These are phyloP conservation scores for Penicillium fimorum DNA, from an alignment of 495 filamentous ascomycete species.

Conservation along the genomic window DNA sequence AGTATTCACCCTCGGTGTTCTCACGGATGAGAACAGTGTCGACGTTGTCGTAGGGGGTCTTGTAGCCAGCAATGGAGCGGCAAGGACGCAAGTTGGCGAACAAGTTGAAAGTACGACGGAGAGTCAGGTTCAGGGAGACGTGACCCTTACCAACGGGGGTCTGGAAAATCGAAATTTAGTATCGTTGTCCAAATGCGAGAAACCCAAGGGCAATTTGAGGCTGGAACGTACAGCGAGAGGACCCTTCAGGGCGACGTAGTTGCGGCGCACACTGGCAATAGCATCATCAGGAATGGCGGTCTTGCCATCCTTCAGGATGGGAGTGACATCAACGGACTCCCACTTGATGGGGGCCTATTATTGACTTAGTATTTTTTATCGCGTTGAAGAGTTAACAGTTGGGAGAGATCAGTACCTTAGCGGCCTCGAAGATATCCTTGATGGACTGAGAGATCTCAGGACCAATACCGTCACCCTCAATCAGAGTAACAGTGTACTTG, in stretches of 20 bases:
- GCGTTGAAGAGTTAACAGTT: conserved; percentile 10
- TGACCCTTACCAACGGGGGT: conserved; percentile 98
- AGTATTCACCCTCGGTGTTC: conserved; percentile 99
- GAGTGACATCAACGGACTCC: conserved; percentile 96
- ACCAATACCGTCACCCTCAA: conserved; percentile 98
- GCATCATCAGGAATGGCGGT: conserved; percentile 88
- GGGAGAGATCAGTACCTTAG: conserved; percentile 61
- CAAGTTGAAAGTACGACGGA: conserved; percentile 98
- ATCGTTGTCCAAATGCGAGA: conserved; percentile 6
- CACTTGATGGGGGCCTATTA: conserved; percentile 88
- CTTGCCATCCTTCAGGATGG: conserved; percentile 86
- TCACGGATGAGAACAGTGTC: conserved; percentile 98
- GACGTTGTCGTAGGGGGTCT: conserved; percentile 97
- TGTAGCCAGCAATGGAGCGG: conserved; percentile 93
- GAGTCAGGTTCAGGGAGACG: conserved; percentile 97
- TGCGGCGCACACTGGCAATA: conserved; percentile 84
- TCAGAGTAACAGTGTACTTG: conserved; percentile 91
- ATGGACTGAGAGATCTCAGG: conserved; percentile 96
- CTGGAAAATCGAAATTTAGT: conserved; percentile 45
- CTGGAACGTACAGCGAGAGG: conserved; percentile 79
- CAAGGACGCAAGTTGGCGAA: conserved; percentile 98
- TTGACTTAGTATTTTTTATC: conserved; percentile 28
- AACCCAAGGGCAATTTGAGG: not conserved
- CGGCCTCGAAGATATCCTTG: conserved; percentile 95
- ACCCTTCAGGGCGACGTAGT: conserved; percentile 95